These are phyloP conservation scores for Pilaira anomala DNA, from an alignment of 192 early-diverging fungal genomes.

Conservation along the genomic window DNA sequence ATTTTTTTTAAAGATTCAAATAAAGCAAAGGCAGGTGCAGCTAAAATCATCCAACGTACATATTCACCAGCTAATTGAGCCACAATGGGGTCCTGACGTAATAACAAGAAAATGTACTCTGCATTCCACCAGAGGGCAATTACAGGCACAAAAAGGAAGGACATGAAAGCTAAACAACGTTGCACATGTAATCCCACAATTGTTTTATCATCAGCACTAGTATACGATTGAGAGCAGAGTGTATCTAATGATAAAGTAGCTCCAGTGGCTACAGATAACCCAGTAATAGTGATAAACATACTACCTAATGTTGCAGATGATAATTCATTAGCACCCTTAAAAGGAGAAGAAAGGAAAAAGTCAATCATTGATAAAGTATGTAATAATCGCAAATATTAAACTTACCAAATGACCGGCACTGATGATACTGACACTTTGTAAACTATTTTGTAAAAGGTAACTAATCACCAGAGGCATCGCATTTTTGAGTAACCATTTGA, in stretches of 20 bases:
- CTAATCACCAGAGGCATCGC: conserved; percentile 55
- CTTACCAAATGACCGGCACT: conserved; percentile 64
- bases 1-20: conserved; percentile 85
- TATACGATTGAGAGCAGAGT: conserved; percentile 70
- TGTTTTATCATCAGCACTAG: conserved; percentile 54
- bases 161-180: conserved; percentile 75
- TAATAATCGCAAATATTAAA: background rate
- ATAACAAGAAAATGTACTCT: conserved; percentile 64
- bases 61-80: conserved; percentile 63
- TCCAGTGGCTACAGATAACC: conserved; percentile 64
- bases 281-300: conserved; percentile 69
- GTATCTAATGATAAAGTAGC: conserved; percentile 71
- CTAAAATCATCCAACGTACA: conserved; percentile 62
- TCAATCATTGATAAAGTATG: background rate
- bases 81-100: conserved; percentile 71
- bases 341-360: background rate
- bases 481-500: conserved; percentile 36
- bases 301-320: conserved; percentile 67
- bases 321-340: conserved; percentile 52
- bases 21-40: conserved; percentile 68
- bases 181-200: conserved; percentile 74
- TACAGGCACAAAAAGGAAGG: conserved; percentile 64
- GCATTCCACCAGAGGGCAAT: conserved; percentile 63
- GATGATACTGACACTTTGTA: conserved; percentile 62
- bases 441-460: conserved; percentile 62